Evolutionary conservation across 768 basidiomycete genomes (phyloP).

Genomic region (Rhizopogon vesiculosus): DNA sequence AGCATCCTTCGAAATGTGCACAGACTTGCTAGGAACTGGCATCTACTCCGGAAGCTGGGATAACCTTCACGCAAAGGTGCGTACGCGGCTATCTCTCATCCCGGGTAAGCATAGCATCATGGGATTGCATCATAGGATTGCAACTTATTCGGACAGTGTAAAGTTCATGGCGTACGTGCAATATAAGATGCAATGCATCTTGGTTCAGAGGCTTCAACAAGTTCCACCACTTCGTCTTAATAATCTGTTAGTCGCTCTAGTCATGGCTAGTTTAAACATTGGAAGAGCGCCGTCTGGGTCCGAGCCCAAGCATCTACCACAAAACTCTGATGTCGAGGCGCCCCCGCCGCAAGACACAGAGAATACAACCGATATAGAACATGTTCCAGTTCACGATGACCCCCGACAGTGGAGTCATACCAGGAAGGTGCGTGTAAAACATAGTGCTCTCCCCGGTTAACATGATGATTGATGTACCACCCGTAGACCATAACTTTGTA

Average conservation of each 20-base stretch:
- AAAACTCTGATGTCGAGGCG: background rate
- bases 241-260: too few species aligned
- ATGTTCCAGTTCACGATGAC: constrained; percentile 47
- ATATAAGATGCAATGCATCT: background rate
- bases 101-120: background rate
- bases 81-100: background rate
- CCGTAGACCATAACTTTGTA: constrained; percentile 20
- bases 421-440: constrained; percentile 42
- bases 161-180: background rate
- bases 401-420: constrained; percentile 53
- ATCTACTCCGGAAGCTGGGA: too few species aligned
- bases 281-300: background rate
- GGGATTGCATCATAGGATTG: too few species aligned
- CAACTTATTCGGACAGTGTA: too few species aligned
- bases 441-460: background rate
- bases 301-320: background rate
- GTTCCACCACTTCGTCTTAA: background rate
- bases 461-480: background rate
- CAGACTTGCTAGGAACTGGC: background rate
- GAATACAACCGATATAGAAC: constrained; percentile 28
- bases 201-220: background rate
- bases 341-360: background rate
- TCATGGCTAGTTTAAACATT: background rate
- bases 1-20: background rate
- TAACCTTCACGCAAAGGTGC: background rate